Evolutionary conservation across 371 early-diverging fungal genomes (phyloP).

Genomic region (Mucor irregularis): DNA sequence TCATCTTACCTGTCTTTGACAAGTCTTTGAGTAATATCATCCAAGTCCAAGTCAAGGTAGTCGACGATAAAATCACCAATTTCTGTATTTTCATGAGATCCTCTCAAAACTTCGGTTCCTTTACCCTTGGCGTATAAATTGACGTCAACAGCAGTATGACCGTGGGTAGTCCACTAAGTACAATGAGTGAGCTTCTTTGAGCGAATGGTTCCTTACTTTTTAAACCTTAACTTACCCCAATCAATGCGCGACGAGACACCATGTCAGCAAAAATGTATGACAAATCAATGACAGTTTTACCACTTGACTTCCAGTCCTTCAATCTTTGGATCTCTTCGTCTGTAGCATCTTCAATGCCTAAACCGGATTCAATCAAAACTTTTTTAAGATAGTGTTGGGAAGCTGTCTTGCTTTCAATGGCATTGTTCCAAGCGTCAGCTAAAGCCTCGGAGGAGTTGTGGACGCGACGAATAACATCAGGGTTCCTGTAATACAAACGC

Average conservation of each 20-base stretch:
- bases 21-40: conserved; percentile 53
- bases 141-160: conserved; percentile 94
- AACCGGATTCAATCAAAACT: conserved; percentile 53
- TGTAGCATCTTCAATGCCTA: conserved; percentile 73
- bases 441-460: conserved; percentile 65
- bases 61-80: conserved; percentile 76
- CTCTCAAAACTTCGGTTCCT: conserved; percentile 47
- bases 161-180: conserved; percentile 83
- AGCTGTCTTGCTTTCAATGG: neutral
- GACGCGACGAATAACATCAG: conserved; percentile 71
- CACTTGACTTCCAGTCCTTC: conserved; percentile 31
- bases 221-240: conserved; percentile 54
- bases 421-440: conserved; percentile 30
- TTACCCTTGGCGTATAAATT: conserved; percentile 82
- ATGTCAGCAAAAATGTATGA: conserved; percentile 65
- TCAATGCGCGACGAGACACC: conserved; percentile 69
- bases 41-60: conserved; percentile 66
- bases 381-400: conserved; percentile 25
- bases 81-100: conserved; percentile 85
- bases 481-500: conserved; percentile 42
- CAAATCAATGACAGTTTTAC: conserved; percentile 26
- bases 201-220: neutral
- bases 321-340: conserved; percentile 53
- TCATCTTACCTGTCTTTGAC: conserved; percentile 4
- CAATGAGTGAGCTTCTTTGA: neutral